Evolutionary conservation across 768 basidiomycete genomes (phyloP).

Genomic region (Boletales sp.): DNA sequence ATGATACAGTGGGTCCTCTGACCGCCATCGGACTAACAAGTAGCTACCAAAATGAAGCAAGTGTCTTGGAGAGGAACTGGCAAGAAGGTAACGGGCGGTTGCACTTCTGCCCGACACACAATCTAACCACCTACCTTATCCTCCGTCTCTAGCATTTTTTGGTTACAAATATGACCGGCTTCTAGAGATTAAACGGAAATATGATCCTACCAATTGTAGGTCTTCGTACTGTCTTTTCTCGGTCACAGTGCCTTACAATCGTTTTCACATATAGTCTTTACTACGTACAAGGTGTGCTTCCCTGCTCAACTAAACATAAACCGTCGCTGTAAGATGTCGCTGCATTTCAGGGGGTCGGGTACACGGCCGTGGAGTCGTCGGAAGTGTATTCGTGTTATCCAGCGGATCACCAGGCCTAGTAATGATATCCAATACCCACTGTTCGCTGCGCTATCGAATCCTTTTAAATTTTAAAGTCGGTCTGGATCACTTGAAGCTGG

Average conservation of each 20-base stretch:
- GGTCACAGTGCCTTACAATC: background rate
- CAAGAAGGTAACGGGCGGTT: background rate
- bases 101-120: background rate
- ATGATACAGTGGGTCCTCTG: slow-evolving; percentile 1
- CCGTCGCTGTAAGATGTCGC: too few relatives aligned
- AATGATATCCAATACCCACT: too few relatives aligned
- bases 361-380: too few relatives aligned
- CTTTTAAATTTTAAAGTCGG: too few relatives aligned
- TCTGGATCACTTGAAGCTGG: too few relatives aligned
- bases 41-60: slow-evolving; percentile 14
- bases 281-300: background rate
- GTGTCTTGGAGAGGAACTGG: slow-evolving; percentile 6
- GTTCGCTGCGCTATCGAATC: too few relatives aligned
- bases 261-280: background rate
- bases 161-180: too few relatives aligned
- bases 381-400: too few relatives aligned
- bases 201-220: slow-evolving; percentile 14
- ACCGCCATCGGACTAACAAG: slow-evolving; percentile 2
- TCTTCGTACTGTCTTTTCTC: background rate
- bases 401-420: too few relatives aligned
- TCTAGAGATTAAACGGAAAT: slow-evolving; percentile 11
- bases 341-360: too few relatives aligned
- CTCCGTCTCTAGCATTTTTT: slow-evolving; percentile 5
- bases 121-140: background rate
- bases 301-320: background rate